Evolutionary conservation across 176 grass and related monocot species (phyloP), one percentile per base, ranked within the genome.

Genomic region (Rhipidocladum racemiflorum): DNA sequence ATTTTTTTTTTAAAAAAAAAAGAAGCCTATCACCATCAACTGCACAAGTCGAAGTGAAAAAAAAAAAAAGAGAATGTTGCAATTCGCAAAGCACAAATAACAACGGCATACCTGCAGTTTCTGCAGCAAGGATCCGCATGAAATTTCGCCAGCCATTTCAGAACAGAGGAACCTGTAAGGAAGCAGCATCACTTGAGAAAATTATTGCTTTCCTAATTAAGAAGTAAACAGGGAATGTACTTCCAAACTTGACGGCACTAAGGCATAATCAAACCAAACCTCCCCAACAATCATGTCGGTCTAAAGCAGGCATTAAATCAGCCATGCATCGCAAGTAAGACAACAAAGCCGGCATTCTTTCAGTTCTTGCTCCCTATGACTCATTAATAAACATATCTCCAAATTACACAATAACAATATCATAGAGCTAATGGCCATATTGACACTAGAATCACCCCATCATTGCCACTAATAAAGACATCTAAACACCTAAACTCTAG

Each of bases 111-210:
- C 96, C 90, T 95, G 93, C 81, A 99, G 50, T 66, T 99, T 94
- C 70, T 99, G 93, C 61, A 99, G 89, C 78, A 99, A 95, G 61
- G 93, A 95, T n/a, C 91, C 91, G 4, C 96, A 99, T 17, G 92
- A 93, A 23, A 79, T 90, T 55, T 90, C 79, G 11, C 82, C 82
- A 1, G 91, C 87, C 97, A 99, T 99, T 77, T 75, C 81, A 70
- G 64, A 71, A 40, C 39, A 48, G 72, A 81, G 34, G 34, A 85
- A 86, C 63, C 85, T 92, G 83, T 51, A 39, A 73, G 60, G 50
- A 57, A 49, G 82, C 34, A 81, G 29, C 23, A 44, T 28, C 65
- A 44, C 13, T 21, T 81, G 53, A 36, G 62, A 35, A 61, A 76
- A 57, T 10, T 61, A n/a, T 11, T 61, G 62, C 32, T 68, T 60